Evolutionary conservation across 441 rosid genomes (phyloP).

Genomic region (Gossypium gossypioides): DNA sequence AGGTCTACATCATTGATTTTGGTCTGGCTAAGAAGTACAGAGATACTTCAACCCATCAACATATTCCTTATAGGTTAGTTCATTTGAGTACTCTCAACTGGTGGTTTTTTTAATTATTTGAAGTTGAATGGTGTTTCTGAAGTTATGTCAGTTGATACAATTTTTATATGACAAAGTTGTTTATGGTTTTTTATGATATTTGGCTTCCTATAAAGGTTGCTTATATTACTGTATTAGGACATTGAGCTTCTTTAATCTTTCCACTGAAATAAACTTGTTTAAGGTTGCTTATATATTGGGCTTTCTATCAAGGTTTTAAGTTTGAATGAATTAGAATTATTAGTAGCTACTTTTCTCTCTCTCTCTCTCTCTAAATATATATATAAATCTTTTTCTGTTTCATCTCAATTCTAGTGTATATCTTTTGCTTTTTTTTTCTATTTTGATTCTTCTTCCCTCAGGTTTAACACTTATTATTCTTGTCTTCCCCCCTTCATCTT

Average conservation of each 20-base stretch:
- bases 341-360: background rate
- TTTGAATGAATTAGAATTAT: background rate
- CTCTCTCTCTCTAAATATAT: background rate
- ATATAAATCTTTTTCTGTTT: background rate
- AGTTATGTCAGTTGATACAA: background rate
- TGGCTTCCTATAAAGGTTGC: background rate
- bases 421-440: background rate
- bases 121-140: background rate
- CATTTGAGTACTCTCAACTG: background rate
- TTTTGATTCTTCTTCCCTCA: background rate
- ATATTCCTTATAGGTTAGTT: constrained; percentile 85
- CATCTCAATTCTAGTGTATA: background rate
- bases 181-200: background rate
- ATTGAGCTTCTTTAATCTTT: background rate
- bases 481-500: background rate
- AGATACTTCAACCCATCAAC: constrained; percentile 82
- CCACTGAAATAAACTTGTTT: background rate
- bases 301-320: background rate
- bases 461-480: background rate
- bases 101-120: background rate
- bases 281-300: background rate
- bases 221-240: background rate
- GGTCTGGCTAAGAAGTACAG: constrained; percentile 96
- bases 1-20: constrained; percentile 91
- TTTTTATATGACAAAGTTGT: background rate